Base-by-base conservation (phyloP, 306 rosid genomes). In the Pyrus pyrifolia region DNA sequence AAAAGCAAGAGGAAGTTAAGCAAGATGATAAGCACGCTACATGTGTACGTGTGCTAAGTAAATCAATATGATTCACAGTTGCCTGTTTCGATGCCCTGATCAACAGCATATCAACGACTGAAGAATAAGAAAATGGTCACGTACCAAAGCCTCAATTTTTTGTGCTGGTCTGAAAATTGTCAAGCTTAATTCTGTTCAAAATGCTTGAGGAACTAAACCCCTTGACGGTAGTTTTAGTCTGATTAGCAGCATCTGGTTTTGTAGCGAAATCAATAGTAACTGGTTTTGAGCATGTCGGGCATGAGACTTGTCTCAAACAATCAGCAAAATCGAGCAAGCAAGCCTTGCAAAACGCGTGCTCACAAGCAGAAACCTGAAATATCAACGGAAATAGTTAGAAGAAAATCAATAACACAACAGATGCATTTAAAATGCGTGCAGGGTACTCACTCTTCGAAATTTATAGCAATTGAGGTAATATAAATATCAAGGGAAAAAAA, bases 121-220 rank as follows among this genome's bases (percentile, higher is more conserved):
- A 30, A 57, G 44, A 57, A 70, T 31, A 21, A 60, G 55, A 22
- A 65, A 29, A 59, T 35, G 46, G 44, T 33, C 49, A 85, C 96
- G 63, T 91, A 95, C 98, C 97, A 95, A 81, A 46, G 98, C 97
- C 85, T 95, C 98, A 71, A 90, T 95, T 86, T 95, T 95, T 95
- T 72, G 98, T 95, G 72, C 97, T 90, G n/a, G 97, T 95, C 88
- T 90, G 97, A 80, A 92, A 92, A 77, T 95, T 81, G 61, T 89
- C 97, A 67, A 90, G 91, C 40, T 77, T 77, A 77, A 95, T 88
- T 87, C 97, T 84, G 86, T 95, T 89, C 51, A 95, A 71, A 82
- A 95, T 90, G 82, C 98, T 95, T 7, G 98, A 84, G 65, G 97
- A 81, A 84, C 86, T 89, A 81, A 87, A 95, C 46, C 97, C 97